phyloP scores from a whole-genome alignment of 2,329 filamentous ascomycete species.

The Didymella pinodella region DNA sequence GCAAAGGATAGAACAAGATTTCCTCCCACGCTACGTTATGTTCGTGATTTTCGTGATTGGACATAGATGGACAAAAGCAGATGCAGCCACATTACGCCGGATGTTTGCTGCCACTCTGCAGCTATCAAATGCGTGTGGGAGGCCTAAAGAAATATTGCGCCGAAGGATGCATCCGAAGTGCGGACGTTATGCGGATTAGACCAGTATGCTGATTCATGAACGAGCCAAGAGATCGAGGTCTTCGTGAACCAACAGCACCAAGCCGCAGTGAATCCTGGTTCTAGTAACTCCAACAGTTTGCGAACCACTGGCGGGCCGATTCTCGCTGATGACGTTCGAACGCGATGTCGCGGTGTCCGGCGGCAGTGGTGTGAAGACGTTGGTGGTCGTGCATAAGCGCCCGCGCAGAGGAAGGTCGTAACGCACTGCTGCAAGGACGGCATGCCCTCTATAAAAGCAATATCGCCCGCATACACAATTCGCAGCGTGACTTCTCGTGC shows the following conservation, averaged over 20 bases:
- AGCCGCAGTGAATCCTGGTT: not conserved
- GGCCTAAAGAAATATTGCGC: not conserved
- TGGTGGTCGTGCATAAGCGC: constrained; percentile 35
- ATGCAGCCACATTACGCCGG: constrained; percentile 18
- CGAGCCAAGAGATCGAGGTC: not conserved
- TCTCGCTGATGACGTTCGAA: constrained; percentile 3
- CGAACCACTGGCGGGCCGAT: constrained; percentile 3
- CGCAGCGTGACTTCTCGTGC: constrained; percentile 25
- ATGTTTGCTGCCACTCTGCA: not conserved
- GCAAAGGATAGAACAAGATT: constrained; percentile 1
- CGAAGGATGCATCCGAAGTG: constrained; percentile 6
- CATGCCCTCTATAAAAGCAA: constrained; percentile 28
- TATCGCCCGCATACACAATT: constrained; percentile 24
- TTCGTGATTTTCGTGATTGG: constrained; percentile 27
- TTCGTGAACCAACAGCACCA: not conserved
- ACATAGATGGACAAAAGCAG: constrained; percentile 11
- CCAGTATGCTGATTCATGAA: not conserved
- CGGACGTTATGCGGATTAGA: not conserved
- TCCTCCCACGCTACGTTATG: constrained; percentile 37
- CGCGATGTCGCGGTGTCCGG: not conserved
- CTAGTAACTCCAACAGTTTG: not conserved
- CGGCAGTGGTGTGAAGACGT: constrained; percentile 22
- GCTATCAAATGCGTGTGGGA: constrained; percentile 7
- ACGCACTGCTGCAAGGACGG: constrained; percentile 22
- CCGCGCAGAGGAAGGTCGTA: constrained; percentile 19